Evolutionary conservation across 345 rosid genomes (phyloP).

Genomic region (Murraya koenigii): DNA sequence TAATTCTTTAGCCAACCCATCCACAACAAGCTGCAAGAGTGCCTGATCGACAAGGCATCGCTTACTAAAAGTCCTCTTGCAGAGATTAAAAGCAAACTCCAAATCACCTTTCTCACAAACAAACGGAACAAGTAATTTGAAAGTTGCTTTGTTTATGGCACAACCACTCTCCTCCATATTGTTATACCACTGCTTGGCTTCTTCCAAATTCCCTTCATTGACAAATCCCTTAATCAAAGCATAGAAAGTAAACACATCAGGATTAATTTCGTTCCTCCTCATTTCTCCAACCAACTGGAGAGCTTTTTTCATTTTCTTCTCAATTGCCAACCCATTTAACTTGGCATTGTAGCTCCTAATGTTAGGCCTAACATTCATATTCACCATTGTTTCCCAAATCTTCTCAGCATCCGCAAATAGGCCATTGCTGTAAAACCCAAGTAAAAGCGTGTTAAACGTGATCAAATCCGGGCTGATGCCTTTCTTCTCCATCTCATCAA

Average conservation of each 20-base stretch:
- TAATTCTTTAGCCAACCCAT: conserved; percentile 42
- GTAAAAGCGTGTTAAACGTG: conserved; percentile 56
- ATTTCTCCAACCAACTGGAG: conserved; percentile 40
- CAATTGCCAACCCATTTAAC: conserved; percentile 47
- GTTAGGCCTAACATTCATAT: conserved; percentile 42
- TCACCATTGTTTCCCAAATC: conserved; percentile 54
- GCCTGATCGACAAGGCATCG: conserved; percentile 30
- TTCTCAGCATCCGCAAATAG: conserved; percentile 52
- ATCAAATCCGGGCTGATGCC: conserved; percentile 47
- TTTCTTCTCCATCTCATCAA: conserved; percentile 59
- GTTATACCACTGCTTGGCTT: conserved; percentile 50
- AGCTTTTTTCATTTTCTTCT: conserved; percentile 43
- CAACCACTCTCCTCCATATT: conserved; percentile 35
- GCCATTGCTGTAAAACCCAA: conserved; percentile 42
- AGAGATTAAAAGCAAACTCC: conserved; percentile 45
- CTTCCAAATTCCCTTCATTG: conserved; percentile 38
- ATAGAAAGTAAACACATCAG: conserved; percentile 52
- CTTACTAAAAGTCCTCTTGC: conserved; percentile 31
- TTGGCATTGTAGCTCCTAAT: conserved; percentile 54
- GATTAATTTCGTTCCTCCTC: conserved; percentile 38
- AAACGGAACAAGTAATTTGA: conserved; percentile 40
- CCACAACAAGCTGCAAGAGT: conserved; percentile 51
- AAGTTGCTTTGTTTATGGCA: conserved; percentile 36
- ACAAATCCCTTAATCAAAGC: conserved; percentile 55
- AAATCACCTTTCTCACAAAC: conserved; percentile 54